phyloP scores from a whole-genome alignment of 495 filamentous ascomycete species.

The Penicillium parvum region DNA sequence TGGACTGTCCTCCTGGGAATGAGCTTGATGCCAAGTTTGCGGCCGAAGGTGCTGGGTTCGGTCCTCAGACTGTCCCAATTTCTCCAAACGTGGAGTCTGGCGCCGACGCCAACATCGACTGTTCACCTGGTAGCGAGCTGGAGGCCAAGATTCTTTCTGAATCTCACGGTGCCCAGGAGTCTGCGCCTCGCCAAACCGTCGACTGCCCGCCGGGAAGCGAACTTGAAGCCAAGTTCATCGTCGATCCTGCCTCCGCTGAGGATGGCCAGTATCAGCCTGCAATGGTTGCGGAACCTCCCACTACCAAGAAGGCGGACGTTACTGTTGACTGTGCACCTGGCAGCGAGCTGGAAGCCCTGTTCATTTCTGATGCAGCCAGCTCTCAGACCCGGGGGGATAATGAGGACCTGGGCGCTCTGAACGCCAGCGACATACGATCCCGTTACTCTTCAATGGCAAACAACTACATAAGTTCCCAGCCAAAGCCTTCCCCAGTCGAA shows the following conservation, averaged over 20 bases:
- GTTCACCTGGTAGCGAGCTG: conserved; percentile 10
- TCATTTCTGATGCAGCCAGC: conserved; percentile 7
- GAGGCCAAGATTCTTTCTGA: conserved; percentile 9
- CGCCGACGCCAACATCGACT: conserved; percentile 1
- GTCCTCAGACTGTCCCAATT: neutral
- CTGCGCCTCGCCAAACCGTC: neutral
- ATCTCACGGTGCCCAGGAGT: neutral
- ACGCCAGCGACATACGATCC: conserved; percentile 48
- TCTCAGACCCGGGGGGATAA: conserved; percentile 5
- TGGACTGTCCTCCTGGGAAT: conserved; percentile 13
- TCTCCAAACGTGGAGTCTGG: neutral
- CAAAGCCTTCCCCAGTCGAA: conserved; percentile 27
- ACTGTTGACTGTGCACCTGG: conserved; percentile 4
- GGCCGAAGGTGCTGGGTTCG: neutral
- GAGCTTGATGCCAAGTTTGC: conserved; percentile 12
- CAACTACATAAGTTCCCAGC: conserved; percentile 14
- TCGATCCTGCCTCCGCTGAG: neutral
- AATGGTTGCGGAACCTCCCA: neutral
- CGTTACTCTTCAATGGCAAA: conserved; percentile 30
- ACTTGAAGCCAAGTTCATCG: neutral
- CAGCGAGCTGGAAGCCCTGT: conserved; percentile 8
- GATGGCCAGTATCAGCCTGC: neutral
- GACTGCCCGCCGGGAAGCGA: conserved; percentile 10
- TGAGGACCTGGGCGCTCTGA: conserved; percentile 42
- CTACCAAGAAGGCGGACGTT: conserved; percentile 1